A percentile compares a stretch with the other conserved stretches of the same genome.
Evolutionary conservation across 805 yeast species (phyloP).

Genomic region (Metschnikowia henanensis): DNA sequence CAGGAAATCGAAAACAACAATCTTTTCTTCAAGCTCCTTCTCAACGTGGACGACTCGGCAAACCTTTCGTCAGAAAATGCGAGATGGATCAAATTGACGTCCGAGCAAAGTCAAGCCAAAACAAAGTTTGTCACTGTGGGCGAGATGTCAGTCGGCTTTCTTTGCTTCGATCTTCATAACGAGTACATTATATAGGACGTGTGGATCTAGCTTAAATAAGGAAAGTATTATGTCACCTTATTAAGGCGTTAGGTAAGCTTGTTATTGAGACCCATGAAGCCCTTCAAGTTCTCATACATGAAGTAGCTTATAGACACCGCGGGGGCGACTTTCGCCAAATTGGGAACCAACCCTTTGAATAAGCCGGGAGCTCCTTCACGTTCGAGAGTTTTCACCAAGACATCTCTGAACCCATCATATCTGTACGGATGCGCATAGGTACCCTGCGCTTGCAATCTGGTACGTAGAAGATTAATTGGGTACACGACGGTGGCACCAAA

Average conservation of each 20-base stretch:
- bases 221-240: slow-evolving; percentile 1
- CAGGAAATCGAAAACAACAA: slow-evolving; percentile 8
- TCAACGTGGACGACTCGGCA: slow-evolving; percentile 26
- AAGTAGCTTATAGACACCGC: slow-evolving; percentile 95
- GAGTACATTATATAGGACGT: slow-evolving; percentile 26
- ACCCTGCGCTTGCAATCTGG: slow-evolving; percentile 97
- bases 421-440: slow-evolving; percentile 92
- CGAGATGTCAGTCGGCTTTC: slow-evolving; percentile 26
- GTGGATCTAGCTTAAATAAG: background rate
- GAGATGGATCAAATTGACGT: slow-evolving; percentile 26
- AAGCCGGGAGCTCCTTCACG: slow-evolving; percentile 91
- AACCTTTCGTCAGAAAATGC: slow-evolving; percentile 18
- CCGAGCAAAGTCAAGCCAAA: slow-evolving; percentile 11
- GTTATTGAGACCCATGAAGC: slow-evolving; percentile 58
- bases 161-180: slow-evolving; percentile 31
- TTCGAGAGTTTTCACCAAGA: slow-evolving; percentile 65
- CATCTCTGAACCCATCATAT: slow-evolving; percentile 80
- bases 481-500: slow-evolving; percentile 96
- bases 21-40: slow-evolving; percentile 25
- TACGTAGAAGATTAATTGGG: slow-evolving; percentile 87
- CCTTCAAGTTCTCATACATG: slow-evolving; percentile 90
- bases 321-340: slow-evolving; percentile 96
- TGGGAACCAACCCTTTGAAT: slow-evolving; percentile 91
- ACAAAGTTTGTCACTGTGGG: slow-evolving; percentile 23
- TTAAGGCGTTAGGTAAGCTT: slow-evolving; percentile 14